A percentile compares a stretch with the other conserved stretches of the same genome.
These are phyloP conservation scores for Bryoglossum gracile DNA, from an alignment of 495 filamentous ascomycete species.

Conservation along the genomic window DNA sequence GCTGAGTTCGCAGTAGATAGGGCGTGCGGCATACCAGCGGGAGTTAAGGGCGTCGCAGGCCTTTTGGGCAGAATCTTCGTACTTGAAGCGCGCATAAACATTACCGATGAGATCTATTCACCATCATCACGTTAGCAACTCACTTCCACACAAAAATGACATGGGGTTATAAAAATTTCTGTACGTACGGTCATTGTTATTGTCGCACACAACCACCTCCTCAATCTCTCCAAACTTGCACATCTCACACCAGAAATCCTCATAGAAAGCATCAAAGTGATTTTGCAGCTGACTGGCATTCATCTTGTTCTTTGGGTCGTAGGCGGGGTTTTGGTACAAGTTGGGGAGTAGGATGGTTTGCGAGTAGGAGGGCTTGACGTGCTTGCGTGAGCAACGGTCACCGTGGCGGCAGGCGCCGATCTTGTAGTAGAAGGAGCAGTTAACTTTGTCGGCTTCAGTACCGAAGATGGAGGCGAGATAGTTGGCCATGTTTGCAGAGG, in stretches of 20 bases:
- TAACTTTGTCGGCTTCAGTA: slow-evolving; percentile 96
- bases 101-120: slow-evolving; percentile 88
- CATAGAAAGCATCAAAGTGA: slow-evolving; percentile 99
- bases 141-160: no score
- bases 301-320: slow-evolving; percentile 96
- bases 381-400: slow-evolving; percentile 94
- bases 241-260: slow-evolving; percentile 99
- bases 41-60: slow-evolving; percentile 92
- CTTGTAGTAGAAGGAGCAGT: slow-evolving; percentile 61
- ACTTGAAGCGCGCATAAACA: slow-evolving; percentile 99
- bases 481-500: slow-evolving; percentile 59
- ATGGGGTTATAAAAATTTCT: no score
- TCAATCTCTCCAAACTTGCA: slow-evolving; percentile 88
- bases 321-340: slow-evolving; percentile 97
- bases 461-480: slow-evolving; percentile 99
- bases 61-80: slow-evolving; percentile 90
- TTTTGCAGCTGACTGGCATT: slow-evolving; percentile 90
- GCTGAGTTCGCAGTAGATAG: slow-evolving; percentile 94
- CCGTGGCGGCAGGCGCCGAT: slow-evolving; percentile 98
- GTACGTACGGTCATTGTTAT: slow-evolving; percentile 51
- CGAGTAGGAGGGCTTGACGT: slow-evolving; percentile 97
- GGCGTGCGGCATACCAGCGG: slow-evolving; percentile 94
- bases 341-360: slow-evolving; percentile 97
- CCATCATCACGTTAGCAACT: slow-evolving; percentile 1
- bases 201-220: slow-evolving; percentile 85